Evolutionary conservation across 1,139 yeast genomes (phyloP).

Genomic region (Dujonia santamariae): DNA sequence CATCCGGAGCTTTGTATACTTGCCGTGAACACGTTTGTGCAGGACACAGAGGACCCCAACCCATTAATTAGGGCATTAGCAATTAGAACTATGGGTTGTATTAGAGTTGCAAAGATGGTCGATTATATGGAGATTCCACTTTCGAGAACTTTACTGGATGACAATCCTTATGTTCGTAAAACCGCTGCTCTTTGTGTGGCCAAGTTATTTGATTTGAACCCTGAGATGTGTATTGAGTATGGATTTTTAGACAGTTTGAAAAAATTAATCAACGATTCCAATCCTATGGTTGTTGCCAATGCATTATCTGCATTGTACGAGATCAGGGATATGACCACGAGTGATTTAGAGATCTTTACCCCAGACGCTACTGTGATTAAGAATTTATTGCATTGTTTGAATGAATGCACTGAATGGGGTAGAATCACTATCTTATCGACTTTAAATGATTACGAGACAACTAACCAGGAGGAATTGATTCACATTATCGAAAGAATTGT

Average conservation of each 20-base stretch:
- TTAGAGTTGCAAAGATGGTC: constrained; percentile 90
- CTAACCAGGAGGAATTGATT: constrained; percentile 62
- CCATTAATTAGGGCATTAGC: constrained; percentile 96
- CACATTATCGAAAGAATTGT: constrained; percentile 88
- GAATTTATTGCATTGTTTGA: constrained; percentile 74
- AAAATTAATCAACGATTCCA: constrained; percentile 75
- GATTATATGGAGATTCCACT: constrained; percentile 93
- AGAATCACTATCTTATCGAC: constrained; percentile 86
- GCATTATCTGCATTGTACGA: constrained; percentile 85
- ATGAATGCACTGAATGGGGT: constrained; percentile 99
- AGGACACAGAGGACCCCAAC: constrained; percentile 95
- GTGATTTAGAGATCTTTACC: constrained; percentile 42
- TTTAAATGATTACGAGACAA: constrained; percentile 64
- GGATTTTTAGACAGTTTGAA: constrained; percentile 77
- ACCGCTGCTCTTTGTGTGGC: constrained; percentile 98
- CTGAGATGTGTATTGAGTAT: constrained; percentile 77
- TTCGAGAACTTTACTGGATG: constrained; percentile 80
- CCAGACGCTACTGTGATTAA: constrained; percentile 45
- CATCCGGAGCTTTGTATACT: constrained; percentile 94
- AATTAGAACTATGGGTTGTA: constrained; percentile 98
- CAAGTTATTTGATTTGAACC: constrained; percentile 83
- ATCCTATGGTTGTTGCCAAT: constrained; percentile 97
- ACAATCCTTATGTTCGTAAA: constrained; percentile 94
- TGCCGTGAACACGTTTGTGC: constrained; percentile 96
- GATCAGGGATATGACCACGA: constrained; percentile 56